Base-by-base conservation (phyloP, 2,329 filamentous ascomycete species). In the Aspergillus vadensis region DNA sequence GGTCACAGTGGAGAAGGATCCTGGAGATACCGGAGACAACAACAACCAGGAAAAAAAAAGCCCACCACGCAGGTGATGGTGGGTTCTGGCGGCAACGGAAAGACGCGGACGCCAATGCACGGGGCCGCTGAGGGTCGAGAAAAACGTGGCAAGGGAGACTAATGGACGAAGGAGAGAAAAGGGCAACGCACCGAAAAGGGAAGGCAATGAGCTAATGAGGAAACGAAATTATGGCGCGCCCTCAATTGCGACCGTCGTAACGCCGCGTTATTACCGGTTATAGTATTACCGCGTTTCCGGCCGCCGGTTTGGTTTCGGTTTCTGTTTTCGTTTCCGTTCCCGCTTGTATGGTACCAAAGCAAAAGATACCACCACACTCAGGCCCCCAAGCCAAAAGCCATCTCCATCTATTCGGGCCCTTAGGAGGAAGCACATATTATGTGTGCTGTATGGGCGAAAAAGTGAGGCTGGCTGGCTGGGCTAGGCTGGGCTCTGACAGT, bases 71-170 rank as follows among this genome's bases (percentile, higher is more conserved):
- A 64, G 62, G 61, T 63, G 60, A 62, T 53, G 63, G 69, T 70
- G 70, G 69, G 63, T 70, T 67, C 59, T 67, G 67, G 69, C 60
- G 63, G 65, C 65, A 70, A 67, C 71, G 70, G 71, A 72, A 72
- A 71, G 68, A 70, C 63, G 69, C 70, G 70, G 70, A 72, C 71
- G 69, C 70, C 66, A 72, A 70, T 71, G 71, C 70, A 72, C 59
- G 64, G 62, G 58, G 64, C 71, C 70, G 70, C 70, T 70, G 69
- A 67, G 70, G 67, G 70, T 68, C 63, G 56, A 58, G 62, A 65
- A 68, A 72, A 70, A 69, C 69, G 69, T 70, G 69, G 69, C 68
- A 68, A 67, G 50, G 55, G 51, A 51, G 48, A 49, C 36, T 59
- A 59, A 48, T 14, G 53, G 32, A 51, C 53, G 49, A 25, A 50